phyloP scores from a whole-genome alignment of 208 protist genomes.

The Porcisia deanei region DNA sequence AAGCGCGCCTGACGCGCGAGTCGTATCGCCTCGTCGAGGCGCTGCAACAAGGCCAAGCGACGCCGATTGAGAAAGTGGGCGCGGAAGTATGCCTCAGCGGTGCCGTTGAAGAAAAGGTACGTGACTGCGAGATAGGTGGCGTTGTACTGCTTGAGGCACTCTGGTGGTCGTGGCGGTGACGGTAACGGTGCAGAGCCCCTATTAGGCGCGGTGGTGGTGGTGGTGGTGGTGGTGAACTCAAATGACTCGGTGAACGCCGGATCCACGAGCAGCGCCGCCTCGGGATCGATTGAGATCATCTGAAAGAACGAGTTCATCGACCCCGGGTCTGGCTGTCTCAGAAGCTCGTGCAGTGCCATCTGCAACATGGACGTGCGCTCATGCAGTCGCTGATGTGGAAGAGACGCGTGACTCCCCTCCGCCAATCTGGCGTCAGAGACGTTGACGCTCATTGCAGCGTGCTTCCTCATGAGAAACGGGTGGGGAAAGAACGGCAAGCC shows the following conservation, averaged over 20 bases:
- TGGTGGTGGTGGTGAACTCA: background rate
- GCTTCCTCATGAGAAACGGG: background rate
- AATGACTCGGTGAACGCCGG: constrained; percentile 2
- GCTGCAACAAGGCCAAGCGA: constrained; percentile 33
- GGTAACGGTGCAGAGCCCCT: background rate
- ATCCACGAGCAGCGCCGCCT: constrained; percentile 15
- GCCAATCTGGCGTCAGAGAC: background rate
- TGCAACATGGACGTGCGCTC: constrained; percentile 20
- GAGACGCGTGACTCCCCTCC: background rate
- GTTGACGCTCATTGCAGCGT: background rate
- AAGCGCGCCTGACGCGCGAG: constrained; percentile 40
- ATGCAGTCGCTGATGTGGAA: background rate
- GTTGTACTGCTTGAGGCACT: constrained; percentile 3
- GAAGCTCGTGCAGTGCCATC: constrained; percentile 17
- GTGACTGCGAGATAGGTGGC: constrained; percentile 13
- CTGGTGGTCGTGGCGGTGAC: background rate
- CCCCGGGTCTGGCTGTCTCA: constrained; percentile 13
- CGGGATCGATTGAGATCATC: constrained; percentile 17
- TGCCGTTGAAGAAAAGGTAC: constrained; percentile 52
- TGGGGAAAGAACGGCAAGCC: background rate
- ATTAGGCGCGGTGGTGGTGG: background rate
- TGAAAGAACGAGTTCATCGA: constrained; percentile 21
- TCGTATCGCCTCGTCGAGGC: constrained; percentile 29
- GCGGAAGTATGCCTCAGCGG: constrained; percentile 40
- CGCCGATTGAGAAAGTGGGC: constrained; percentile 33